These are phyloP conservation scores for Picochlorum sp. DNA, from an alignment of 139 green algal species.

Conservation along the genomic window DNA sequence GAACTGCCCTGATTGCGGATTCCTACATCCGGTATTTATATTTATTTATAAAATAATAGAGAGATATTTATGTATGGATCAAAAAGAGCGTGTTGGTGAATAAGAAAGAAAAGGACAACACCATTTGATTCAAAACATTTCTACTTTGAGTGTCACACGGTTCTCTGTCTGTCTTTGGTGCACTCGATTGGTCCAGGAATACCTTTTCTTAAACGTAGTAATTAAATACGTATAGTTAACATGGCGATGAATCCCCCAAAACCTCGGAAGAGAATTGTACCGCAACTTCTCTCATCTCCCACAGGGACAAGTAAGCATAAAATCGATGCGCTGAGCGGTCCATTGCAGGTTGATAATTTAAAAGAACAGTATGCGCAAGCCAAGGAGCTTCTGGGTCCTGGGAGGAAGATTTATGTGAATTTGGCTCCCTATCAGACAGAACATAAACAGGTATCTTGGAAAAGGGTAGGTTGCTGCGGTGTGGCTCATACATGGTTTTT, in stretches of 20 bases:
- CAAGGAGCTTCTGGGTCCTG: slow-evolving; percentile 10
- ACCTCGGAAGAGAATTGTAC: slow-evolving; percentile 17
- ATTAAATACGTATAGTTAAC: neutral
- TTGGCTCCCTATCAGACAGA: slow-evolving; percentile 8
- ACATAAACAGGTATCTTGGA: slow-evolving; percentile 14
- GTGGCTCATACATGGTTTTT: neutral
- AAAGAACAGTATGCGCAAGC: slow-evolving; percentile 8
- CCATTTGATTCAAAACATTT: too few relatives aligned
- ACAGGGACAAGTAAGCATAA: neutral
- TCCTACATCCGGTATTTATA: neutral
- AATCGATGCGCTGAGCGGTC: neutral
- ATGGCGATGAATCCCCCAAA: slow-evolving; percentile 5
- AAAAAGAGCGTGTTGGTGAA: too few relatives aligned
- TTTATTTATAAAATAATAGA: too few relatives aligned
- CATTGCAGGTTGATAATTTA: slow-evolving; percentile 9
- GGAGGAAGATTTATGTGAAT: slow-evolving; percentile 16
- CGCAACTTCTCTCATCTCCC: slow-evolving; percentile 16
- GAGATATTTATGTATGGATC: too few relatives aligned
- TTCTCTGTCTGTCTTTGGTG: too few relatives aligned
- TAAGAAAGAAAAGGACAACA: too few relatives aligned
- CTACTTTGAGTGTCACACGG: too few relatives aligned
- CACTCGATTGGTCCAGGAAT: too few relatives aligned
- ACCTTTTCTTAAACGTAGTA: neutral
- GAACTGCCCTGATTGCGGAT: neutral
- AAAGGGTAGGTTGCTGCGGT: slow-evolving; percentile 6